Evolutionary conservation across 352 stramenopile genomes (phyloP).

Genomic region (Globisporangium rhizosaccharum): DNA sequence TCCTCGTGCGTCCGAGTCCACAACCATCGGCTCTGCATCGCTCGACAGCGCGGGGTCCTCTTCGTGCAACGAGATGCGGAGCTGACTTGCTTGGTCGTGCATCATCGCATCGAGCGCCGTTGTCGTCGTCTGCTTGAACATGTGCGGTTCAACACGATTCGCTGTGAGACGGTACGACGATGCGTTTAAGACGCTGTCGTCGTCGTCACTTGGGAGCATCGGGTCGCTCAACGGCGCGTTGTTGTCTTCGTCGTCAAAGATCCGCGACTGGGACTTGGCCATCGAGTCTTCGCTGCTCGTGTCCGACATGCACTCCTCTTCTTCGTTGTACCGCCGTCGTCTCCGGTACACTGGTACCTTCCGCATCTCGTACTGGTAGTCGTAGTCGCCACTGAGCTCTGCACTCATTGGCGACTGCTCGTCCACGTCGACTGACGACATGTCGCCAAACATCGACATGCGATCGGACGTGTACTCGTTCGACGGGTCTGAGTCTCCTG

Average conservation of each 20-base stretch:
- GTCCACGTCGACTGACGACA: constrained; percentile 27
- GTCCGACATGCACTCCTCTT: constrained; percentile 59
- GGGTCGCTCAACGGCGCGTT: constrained; percentile 4
- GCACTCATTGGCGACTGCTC: constrained; percentile 28
- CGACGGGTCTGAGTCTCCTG: constrained; percentile 51
- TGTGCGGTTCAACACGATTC: constrained; percentile 5
- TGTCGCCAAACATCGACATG: constrained; percentile 41
- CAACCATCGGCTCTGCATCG: background rate
- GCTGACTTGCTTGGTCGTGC: constrained; percentile 5
- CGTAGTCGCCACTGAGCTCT: constrained; percentile 31
- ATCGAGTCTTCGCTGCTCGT: constrained; percentile 40
- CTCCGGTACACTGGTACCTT: constrained; percentile 18
- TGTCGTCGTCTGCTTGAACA: constrained; percentile 9
- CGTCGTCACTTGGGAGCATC: constrained; percentile 1
- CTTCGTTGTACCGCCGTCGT: constrained; percentile 23
- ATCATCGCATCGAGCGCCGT: constrained; percentile 22
- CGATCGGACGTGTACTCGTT: constrained; percentile 46
- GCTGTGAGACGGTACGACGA: constrained; percentile 2
- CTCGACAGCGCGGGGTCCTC: background rate
- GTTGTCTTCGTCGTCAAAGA: constrained; percentile 13
- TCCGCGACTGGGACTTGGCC: constrained; percentile 25
- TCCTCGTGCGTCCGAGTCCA: background rate
- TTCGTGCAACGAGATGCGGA: constrained; percentile 7
- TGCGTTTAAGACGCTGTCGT: background rate
- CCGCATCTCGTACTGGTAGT: constrained; percentile 33